Percentiles rank a stretch among this genome's conserved stretches.
These are phyloP conservation scores for Monosporascus sp. DNA, from an alignment of 2,329 filamentous ascomycete genomes.

Conservation along the genomic window DNA sequence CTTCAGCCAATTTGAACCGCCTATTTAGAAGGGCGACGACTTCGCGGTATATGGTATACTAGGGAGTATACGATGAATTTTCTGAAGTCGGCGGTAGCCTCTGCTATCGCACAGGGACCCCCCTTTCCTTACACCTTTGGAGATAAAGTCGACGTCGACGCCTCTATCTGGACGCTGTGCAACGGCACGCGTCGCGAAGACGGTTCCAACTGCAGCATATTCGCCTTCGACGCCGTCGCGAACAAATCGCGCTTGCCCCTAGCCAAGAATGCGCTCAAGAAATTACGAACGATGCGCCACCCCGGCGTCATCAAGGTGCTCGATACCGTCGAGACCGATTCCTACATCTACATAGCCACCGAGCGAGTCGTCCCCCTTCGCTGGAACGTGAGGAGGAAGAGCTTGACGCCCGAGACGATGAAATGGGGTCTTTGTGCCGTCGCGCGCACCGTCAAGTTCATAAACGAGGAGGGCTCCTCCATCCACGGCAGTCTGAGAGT, in stretches of 20 bases:
- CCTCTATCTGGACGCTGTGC: slow-evolving; percentile 94
- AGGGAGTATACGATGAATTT: slow-evolving; percentile 69
- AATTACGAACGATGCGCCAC: slow-evolving; percentile 86
- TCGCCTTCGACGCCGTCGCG: slow-evolving; percentile 83
- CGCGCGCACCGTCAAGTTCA: slow-evolving; percentile 89
- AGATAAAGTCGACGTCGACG: slow-evolving; percentile 84
- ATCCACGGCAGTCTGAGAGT: slow-evolving; percentile 84
- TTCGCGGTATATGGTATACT: neutral
- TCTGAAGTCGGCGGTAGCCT: slow-evolving; percentile 93
- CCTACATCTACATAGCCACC: slow-evolving; percentile 93
- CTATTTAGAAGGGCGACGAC: neutral
- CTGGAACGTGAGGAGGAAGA: slow-evolving; percentile 87
- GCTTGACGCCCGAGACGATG: slow-evolving; percentile 81
- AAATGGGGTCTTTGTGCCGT: slow-evolving; percentile 94
- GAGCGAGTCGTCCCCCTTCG: slow-evolving; percentile 81
- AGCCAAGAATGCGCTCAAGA: slow-evolving; percentile 89
- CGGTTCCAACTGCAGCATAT: slow-evolving; percentile 89
- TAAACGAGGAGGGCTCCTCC: slow-evolving; percentile 88
- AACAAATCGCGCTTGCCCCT: slow-evolving; percentile 79
- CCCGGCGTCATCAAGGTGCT: slow-evolving; percentile 91
- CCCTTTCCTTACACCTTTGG: slow-evolving; percentile 91
- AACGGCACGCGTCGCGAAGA: slow-evolving; percentile 94
- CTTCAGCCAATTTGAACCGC: neutral
- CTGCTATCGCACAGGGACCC: slow-evolving; percentile 90
- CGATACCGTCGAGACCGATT: slow-evolving; percentile 94